Base-by-base conservation (phyloP, 2,329 filamentous ascomycete genomes). In the Stagonosporopsis rhizophila region DNA sequence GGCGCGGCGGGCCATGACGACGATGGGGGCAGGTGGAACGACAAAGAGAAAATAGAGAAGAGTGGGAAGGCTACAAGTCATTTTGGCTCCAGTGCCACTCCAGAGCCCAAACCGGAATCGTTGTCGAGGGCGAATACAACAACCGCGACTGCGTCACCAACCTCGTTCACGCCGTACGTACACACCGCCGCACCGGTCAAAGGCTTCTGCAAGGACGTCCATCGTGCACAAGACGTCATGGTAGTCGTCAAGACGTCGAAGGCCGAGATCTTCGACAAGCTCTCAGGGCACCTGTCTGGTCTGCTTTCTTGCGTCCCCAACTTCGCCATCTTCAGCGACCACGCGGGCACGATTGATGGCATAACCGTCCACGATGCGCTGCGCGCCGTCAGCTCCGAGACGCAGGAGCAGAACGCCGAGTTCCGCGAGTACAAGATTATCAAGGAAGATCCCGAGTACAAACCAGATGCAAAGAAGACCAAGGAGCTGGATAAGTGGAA, bases 261-360 rank as follows among this genome's bases (percentile, higher is more conserved):
- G 15, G 84, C 83, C 7, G 84, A 87, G 62, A 78, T 83, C 14
- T 71, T 77, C 49, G 78, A 82, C 25, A 85, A 85, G 66, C 77
- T 87, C 2, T 83, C 83, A 1, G 71, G 79, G 2, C 84, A 86
- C 62, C 79, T 85, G 55, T 69, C 77, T 46, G 84, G 82, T 1
- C 83, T 83, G 0, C 76, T 87, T 19, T 77, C 78, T 59, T 87
- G 85, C 73, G 78, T 84, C 38, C 80, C 82, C 28, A 75, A 85
- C 68, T 82, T 81, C 48, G 78, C 81, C 46, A 81, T 87, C 64
- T 86, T 85, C 72, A 87, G 84, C 58, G 85, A 87, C 69, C 82
- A 82, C 50, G 79, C 80, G 23, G 71, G 68, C 80, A 84, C 67
- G 70, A 78, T 86, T 44, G 75, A 79, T 11, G 83, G 83, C 27